These are phyloP conservation scores for Dactylella cylindrospora DNA, from an alignment of 2,329 filamentous ascomycete species.

Conservation along the genomic window DNA sequence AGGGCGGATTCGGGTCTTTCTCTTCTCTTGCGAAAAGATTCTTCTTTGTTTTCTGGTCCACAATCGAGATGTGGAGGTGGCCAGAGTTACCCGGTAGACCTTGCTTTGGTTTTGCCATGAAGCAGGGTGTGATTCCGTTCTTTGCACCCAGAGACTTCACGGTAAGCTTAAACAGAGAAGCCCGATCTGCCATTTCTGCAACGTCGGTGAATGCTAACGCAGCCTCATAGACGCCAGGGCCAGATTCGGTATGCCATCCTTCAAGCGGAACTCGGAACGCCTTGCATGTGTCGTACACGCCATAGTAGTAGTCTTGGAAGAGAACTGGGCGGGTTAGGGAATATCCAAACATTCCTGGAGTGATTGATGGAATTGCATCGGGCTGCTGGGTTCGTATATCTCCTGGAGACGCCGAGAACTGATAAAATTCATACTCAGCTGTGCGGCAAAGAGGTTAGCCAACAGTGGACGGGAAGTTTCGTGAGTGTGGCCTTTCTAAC, in stretches of 20 bases:
- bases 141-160: constrained; percentile 86
- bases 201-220: constrained; percentile 87
- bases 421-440: constrained; percentile 96
- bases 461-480: not conserved
- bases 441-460: constrained; percentile 8
- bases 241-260: constrained; percentile 93
- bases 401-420: constrained; percentile 68
- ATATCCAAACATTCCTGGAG: constrained; percentile 95
- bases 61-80: constrained; percentile 90
- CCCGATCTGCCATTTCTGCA: constrained; percentile 84
- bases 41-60: constrained; percentile 69
- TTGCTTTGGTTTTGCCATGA: constrained; percentile 96
- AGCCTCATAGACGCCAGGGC: constrained; percentile 92
- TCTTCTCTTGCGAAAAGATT: constrained; percentile 79
- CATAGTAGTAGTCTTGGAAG: constrained; percentile 91
- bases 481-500: constrained; percentile 59
- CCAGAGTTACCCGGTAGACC: constrained; percentile 92
- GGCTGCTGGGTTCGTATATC: constrained; percentile 69
- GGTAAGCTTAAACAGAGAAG: constrained; percentile 88
- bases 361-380: constrained; percentile 69
- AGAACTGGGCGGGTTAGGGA: constrained; percentile 82
- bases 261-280: constrained; percentile 80
- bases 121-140: constrained; percentile 90
- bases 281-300: constrained; percentile 74
- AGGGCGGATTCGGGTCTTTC: constrained; percentile 70